Evolutionary conservation across 208 protist genomes (phyloP), one percentile per base, ranked within the genome.

Genomic region (Trypanosoma grayi): DNA sequence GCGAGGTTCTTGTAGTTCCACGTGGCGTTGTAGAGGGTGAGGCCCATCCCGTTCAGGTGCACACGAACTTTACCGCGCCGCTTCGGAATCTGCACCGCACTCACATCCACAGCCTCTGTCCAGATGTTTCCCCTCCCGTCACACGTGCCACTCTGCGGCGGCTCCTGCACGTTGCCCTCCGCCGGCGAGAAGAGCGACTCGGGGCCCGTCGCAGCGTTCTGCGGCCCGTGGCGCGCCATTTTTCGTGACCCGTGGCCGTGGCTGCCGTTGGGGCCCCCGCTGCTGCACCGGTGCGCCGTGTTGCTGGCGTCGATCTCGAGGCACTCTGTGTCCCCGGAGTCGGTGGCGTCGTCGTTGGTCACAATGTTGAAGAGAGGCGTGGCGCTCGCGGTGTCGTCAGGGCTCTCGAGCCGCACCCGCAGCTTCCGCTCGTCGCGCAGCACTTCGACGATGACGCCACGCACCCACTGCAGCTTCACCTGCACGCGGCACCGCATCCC

Each of bases 11-110:
- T 40, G 52, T 95, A 95, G 60, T 88, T 92, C 24, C 79, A 75
- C 0, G 89, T 93, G 10, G 89, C 83, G 65, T 95, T 95, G 68
- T 84, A 95, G 2, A 95, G 41, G 44, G 77, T 85, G 4, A 92
- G 27, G 0, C 79, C 72, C 71, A 93, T 71, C 27, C 90, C 90
- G 59, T 95, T 95, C 1, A 95, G 59, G 71, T 95, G 90, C 13
- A 95, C 47, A 50, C 81, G 81, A 37, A 81, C 60, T 22, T 77
- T 72, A 4, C 89, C 85, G 2, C 75, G 70, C n/a, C 64, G 60
- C 30, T 80, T 73, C 31, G 70, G 79, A 41, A 95, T 75, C 22
- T 65, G 61, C 34, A 93, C 80, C 18, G 80, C 56, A 36, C 57
- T 73, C 20, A 69, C 55, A 63, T 92, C 81, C 43, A 86, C 86